Base-by-base conservation (phyloP, 2,329 filamentous ascomycete genomes). In the Verticillium klebahnii region DNA sequence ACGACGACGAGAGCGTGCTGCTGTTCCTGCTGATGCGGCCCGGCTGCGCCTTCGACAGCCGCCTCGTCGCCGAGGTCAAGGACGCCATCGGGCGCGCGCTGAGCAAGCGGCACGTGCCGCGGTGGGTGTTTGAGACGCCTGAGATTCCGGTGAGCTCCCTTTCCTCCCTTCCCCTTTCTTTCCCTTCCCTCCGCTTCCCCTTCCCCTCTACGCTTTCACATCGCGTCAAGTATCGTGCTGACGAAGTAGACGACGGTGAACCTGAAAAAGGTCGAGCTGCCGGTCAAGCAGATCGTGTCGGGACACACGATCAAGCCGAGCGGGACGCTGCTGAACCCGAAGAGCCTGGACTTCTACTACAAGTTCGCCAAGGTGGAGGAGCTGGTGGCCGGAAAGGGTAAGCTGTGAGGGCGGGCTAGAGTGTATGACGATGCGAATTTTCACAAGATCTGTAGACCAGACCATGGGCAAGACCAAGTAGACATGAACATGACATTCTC, bases 221-320 rank as follows among this genome's bases (percentile, higher is more conserved):
- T 6, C 29, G 29, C 29, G 29, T 29, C 29, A 5, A 29, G 3
- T 1, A 12, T 2, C 2, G 9, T 9, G 14, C 69, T 74, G 37
- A 72, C 56, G 12, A 55, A 19, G 23, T 17, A 92, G 87, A 90
- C 88, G 0, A 95, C 91, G 0, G 87, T 95, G 65, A 95, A 94
- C 71, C 75, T 91, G 58, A 95, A 95, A 73, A 95, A 95, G 74
- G 91, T 95, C 4, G 91, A 95, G 72, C 69, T 95, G 59, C 91
- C 91, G 0, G 89, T 95, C 34, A 95, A 95, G 77, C 89, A 91
- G 70, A 95, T 95, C 65, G 88, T 95, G 1, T 92, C 85, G 0
- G 91, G 91, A 0, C 86, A 87, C 67, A 84, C 77, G 29, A 85
- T 95, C 70, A 92, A 89, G 74, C 85, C 90, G 0, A 91, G 88